Evolutionary conservation across 140 eudicot genomes (phyloP).

Genomic region (Erigeron philadelphicus): DNA sequence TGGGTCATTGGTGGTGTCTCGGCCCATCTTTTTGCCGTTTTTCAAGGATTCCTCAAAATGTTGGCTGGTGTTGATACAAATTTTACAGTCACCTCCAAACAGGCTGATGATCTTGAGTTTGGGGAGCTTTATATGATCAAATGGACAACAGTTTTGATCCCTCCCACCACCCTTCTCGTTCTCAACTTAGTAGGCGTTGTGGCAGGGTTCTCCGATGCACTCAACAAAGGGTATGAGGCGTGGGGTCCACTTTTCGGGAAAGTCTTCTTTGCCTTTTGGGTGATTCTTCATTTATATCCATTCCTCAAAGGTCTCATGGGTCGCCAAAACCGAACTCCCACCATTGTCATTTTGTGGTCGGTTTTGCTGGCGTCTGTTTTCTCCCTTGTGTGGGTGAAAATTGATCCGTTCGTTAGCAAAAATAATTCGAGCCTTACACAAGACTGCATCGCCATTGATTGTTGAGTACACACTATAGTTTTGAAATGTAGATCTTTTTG

Average conservation of each 20-base stretch:
- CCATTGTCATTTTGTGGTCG: conserved; percentile 89
- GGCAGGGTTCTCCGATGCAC: conserved; percentile 94
- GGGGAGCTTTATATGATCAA: conserved; percentile 87
- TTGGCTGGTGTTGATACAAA: conserved; percentile 90
- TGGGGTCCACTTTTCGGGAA: conserved; percentile 99
- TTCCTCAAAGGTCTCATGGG: conserved; percentile 98
- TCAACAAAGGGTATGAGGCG: conserved; percentile 86
- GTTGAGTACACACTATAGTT: conserved; percentile 46
- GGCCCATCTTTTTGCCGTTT: conserved; percentile 93
- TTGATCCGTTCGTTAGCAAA: conserved; percentile 78
- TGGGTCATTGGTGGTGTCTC: conserved; percentile 99
- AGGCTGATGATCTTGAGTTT: conserved; percentile 81
- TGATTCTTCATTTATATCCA: conserved; percentile 89
- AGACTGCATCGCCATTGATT: conserved; percentile 82
- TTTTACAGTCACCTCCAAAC: conserved; percentile 81
- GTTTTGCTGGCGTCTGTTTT: conserved; percentile 92
- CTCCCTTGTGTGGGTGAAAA: conserved; percentile 98
- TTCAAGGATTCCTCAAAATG: conserved; percentile 93
- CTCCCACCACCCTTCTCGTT: conserved; percentile 84
- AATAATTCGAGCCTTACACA: conserved; percentile 39
- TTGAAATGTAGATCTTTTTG: conserved; percentile 27
- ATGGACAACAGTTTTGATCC: conserved; percentile 96
- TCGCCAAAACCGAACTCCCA: conserved; percentile 89
- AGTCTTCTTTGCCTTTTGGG: conserved; percentile 93
- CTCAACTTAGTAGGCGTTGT: conserved; percentile 86